Conservation (phyloP, 1,284 basidiomycete species). For the Cerrena zonata region DNA sequence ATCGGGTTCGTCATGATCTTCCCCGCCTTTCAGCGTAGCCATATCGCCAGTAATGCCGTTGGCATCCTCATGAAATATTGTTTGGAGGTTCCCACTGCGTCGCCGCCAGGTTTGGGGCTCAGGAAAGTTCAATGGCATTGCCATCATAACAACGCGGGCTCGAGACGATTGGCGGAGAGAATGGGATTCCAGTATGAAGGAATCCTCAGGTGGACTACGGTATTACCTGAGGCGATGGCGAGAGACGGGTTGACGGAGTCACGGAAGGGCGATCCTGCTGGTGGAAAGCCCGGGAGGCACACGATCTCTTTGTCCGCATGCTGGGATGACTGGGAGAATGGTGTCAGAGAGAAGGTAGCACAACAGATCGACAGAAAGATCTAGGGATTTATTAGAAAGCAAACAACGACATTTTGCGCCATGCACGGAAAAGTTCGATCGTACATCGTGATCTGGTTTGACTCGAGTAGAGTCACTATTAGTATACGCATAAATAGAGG, state of each 20-base stretch:
- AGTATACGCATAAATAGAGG: no score
- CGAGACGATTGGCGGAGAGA: conserved; percentile 46
- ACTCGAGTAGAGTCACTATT: no score
- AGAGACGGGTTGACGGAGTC: conserved; percentile 7
- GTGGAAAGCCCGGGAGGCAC: conserved; percentile 38
- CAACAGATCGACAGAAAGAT: background rate
- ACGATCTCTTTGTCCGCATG: conserved; percentile 45
- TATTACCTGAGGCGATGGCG: conserved; percentile 27
- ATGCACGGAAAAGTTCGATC: no score
- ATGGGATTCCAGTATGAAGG: conserved; percentile 61
- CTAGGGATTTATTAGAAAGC: no score
- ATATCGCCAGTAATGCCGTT: conserved; percentile 57
- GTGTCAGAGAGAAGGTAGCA: background rate
- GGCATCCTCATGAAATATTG: conserved; percentile 53
- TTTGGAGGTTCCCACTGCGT: conserved; percentile 42
- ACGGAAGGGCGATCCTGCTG: conserved; percentile 35
- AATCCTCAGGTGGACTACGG: conserved; percentile 47
- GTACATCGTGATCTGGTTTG: no score
- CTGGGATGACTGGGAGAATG: conserved; percentile 60
- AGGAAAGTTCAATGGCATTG: conserved; percentile 62
- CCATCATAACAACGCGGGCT: conserved; percentile 44
- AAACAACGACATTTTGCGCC: no score
- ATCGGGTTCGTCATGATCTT: conserved; percentile 47
- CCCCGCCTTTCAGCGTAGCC: conserved; percentile 58
- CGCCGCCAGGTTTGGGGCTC: conserved; percentile 45